Percentiles rank a stretch among this genome's conserved stretches.
Evolutionary conservation across 2,329 filamentous ascomycete genomes (phyloP).

Genomic region (Dactylellina parvicollis): DNA sequence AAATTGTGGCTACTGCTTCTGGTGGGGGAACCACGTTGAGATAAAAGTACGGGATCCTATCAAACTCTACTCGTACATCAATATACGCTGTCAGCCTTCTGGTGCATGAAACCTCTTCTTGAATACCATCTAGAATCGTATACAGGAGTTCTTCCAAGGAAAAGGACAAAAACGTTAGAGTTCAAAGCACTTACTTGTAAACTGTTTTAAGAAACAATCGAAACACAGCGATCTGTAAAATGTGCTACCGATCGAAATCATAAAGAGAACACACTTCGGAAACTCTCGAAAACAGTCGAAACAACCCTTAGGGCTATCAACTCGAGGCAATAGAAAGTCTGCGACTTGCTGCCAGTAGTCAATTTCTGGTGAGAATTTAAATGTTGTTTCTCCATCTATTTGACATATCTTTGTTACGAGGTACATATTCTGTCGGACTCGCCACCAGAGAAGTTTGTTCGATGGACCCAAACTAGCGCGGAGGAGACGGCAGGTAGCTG

Average conservation of each 20-base stretch:
- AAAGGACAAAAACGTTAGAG: too few species aligned
- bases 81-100: neutral
- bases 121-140: too few species aligned
- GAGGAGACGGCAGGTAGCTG: neutral
- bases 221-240: slow-evolving; percentile 5
- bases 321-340: neutral
- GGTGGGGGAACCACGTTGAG: neutral
- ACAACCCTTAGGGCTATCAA: neutral
- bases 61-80: neutral
- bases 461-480: neutral
- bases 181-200: slow-evolving; percentile 7
- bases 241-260: neutral
- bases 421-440: slow-evolving; percentile 12
- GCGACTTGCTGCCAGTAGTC: slow-evolving; percentile 24
- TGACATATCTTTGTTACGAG: neutral
- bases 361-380: neutral
- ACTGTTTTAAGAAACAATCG: neutral
- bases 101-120: too few species aligned
- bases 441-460: slow-evolving; percentile 12
- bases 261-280: neutral
- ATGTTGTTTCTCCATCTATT: too few species aligned
- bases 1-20: neutral
- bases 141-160: too few species aligned
- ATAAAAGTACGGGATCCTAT: neutral
- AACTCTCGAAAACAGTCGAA: neutral